Percentiles rank a stretch among this genome's conserved stretches.
These are phyloP conservation scores for Aspergillus novofumigatus DNA, from an alignment of 2,329 filamentous ascomycete species.

Conservation along the genomic window DNA sequence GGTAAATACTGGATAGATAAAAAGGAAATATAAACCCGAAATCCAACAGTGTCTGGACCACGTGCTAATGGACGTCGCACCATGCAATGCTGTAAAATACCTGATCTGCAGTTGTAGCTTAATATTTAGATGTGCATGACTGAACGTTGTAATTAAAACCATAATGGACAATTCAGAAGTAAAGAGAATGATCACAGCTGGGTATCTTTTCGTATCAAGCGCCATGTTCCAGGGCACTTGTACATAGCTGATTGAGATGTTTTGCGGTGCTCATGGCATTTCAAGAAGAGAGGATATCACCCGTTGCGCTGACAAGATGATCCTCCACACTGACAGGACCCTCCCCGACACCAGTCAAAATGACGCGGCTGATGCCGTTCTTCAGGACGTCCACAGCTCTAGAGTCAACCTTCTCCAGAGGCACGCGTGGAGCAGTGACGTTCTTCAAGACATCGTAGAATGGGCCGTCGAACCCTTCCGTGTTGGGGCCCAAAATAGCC, in stretches of 20 bases:
- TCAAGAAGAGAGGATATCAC: constrained; percentile 41
- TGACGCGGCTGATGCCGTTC: constrained; percentile 80
- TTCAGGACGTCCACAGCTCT: constrained; percentile 61
- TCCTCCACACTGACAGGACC: constrained; percentile 78
- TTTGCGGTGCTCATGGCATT: neutral
- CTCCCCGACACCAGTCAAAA: constrained; percentile 86
- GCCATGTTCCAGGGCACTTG: neutral
- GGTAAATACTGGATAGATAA: constrained; percentile 3
- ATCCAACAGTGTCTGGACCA: neutral
- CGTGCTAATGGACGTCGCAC: neutral
- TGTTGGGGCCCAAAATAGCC: constrained; percentile 63
- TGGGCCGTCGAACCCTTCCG: constrained; percentile 54
- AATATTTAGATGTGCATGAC: neutral
- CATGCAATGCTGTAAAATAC: neutral
- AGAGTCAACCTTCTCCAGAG: constrained; percentile 56
- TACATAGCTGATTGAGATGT: neutral
- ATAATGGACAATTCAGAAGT: neutral
- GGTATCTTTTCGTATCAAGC: constrained; percentile 3
- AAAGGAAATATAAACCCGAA: neutral
- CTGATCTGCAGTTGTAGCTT: neutral
- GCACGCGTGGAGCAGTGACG: constrained; percentile 46
- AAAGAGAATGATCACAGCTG: neutral
- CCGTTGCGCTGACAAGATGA: constrained; percentile 67
- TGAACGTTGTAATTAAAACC: neutral
- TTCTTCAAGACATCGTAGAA: constrained; percentile 51